phyloP scores from a whole-genome alignment of 768 basidiomycete genomes.

The Austroboletus eburneus region DNA sequence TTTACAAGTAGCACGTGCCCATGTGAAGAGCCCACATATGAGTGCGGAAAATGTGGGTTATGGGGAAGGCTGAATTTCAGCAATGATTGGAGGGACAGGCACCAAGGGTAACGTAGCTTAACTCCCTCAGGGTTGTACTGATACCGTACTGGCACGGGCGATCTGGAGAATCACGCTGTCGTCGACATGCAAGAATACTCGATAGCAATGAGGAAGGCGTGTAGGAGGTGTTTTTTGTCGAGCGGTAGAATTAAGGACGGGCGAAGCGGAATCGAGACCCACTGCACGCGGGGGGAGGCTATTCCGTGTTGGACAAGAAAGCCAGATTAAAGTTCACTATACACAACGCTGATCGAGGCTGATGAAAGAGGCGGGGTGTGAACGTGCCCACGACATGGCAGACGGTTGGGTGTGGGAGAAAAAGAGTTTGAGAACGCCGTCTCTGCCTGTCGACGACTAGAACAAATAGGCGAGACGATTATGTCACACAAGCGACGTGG shows the following conservation, averaged over 20 bases:
- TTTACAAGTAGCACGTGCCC: too few species aligned
- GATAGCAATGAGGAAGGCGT: constrained; percentile 6
- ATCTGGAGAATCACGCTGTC: constrained; percentile 10
- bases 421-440: constrained; percentile 20
- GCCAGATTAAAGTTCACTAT: constrained; percentile 22
- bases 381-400: constrained; percentile 25
- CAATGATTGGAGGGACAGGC: constrained; percentile 5
- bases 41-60: neutral
- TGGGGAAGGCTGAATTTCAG: neutral
- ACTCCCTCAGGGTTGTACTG: constrained; percentile 32
- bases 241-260: too few species aligned
- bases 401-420: constrained; percentile 25
- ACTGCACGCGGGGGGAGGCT: neutral
- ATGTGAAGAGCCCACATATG: too few species aligned
- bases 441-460: constrained; percentile 22
- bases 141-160: constrained; percentile 18
- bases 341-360: constrained; percentile 16
- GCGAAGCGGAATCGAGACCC: constrained; percentile 4
- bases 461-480: constrained; percentile 15
- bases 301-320: constrained; percentile 2
- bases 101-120: constrained; percentile 23
- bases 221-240: too few species aligned
- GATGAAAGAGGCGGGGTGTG: constrained; percentile 27
- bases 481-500: constrained; percentile 19
- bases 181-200: constrained; percentile 1